Evolutionary conservation across 179 eudicot genomes (phyloP), one percentile per base, ranked within the genome.

Genomic region (Silene vulgaris): DNA sequence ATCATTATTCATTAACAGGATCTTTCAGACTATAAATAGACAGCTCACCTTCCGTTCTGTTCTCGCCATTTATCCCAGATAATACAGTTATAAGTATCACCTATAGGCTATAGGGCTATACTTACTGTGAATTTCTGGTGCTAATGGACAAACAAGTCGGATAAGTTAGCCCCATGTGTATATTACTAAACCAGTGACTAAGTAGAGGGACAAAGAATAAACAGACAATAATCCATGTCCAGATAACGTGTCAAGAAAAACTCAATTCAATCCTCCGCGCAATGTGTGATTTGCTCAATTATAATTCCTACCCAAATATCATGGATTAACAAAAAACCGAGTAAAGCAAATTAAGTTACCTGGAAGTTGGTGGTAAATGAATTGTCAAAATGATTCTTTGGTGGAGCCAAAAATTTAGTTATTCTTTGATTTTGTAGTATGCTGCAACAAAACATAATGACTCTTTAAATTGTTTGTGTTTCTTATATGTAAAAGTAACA

Each of bases 1-100:
- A 52, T 75, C 76, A 52, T 37, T 35, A 23, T 23, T 23, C 26
- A 23, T 23, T 23, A 75, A 54, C 30, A 80, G 5, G 11, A 5
- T 21, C 17, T 0, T 21, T 13, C 29, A 56, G 12, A 37, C 64
- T 54, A 14, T 9, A 9, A 40, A 43, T 21, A 20, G 29, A 62
- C 60, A 69, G 12, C 35, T 52, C 8, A 68, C 6, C 23, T 68
- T 17, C 17, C 43, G 29, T 66, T 7, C 12, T 40, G 29, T 66
- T 7, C 12, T 40, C 11, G 12, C 48, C 48, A 40, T 40, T 40
- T 40, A 40, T 8, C 43, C 8, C 0, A 5, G 43, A 37, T 37
- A 5, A 37, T 37, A n/a, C n/a, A n/a, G n/a, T n/a, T n/a, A n/a
- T n/a, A n/a, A n/a, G n/a, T n/a, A n/a, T n/a, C n/a, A n/a, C n/a